phyloP scores from a whole-genome alignment of 192 early-diverging fungal genomes.

The Coemansia sp. region DNA sequence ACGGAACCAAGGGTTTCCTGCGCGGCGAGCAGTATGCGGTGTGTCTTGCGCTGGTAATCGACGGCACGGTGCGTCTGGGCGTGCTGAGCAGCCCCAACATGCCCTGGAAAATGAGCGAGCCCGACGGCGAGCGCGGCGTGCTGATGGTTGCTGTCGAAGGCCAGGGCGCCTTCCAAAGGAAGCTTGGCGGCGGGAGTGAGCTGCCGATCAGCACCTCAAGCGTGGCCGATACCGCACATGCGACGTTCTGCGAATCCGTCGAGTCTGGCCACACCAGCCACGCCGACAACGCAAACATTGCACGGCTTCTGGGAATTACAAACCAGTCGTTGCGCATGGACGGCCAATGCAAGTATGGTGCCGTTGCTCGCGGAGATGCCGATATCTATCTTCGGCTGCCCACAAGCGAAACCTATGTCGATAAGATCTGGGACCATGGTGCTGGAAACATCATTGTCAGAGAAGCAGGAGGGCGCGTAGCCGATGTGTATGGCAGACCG shows the following conservation, averaged over 20 bases:
- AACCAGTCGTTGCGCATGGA: slow-evolving; percentile 88
- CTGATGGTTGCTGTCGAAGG: slow-evolving; percentile 86
- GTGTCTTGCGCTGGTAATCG: slow-evolving; percentile 87
- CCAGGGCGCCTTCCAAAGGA: slow-evolving; percentile 86
- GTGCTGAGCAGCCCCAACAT: slow-evolving; percentile 88
- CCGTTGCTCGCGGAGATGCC: slow-evolving; percentile 89
- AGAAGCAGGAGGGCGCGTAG: slow-evolving; percentile 90
- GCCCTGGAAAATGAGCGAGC: slow-evolving; percentile 60
- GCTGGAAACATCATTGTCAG: slow-evolving; percentile 85
- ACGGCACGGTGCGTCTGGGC: slow-evolving; percentile 87
- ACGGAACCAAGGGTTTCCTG: slow-evolving; percentile 99
- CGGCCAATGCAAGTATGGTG: slow-evolving; percentile 96
- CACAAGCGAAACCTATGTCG: slow-evolving; percentile 75
- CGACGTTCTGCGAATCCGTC: slow-evolving; percentile 93
- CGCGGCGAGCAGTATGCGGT: slow-evolving; percentile 98
- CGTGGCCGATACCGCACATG: slow-evolving; percentile 58
- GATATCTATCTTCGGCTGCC: slow-evolving; percentile 91
- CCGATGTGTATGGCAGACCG: slow-evolving; percentile 78
- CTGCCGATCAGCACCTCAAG: slow-evolving; percentile 59
- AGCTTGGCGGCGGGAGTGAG: slow-evolving; percentile 47
- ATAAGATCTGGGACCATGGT: slow-evolving; percentile 99
- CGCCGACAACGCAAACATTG: slow-evolving; percentile 75
- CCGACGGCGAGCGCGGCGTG: slow-evolving; percentile 72
- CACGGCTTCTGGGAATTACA: slow-evolving; percentile 77
- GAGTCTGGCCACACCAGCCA: slow-evolving; percentile 92